A percentile compares a stretch with the other conserved stretches of the same genome.
Evolutionary conservation across 2,329 filamentous ascomycete species (phyloP).

Genomic region (Hypoxylon sp.): DNA sequence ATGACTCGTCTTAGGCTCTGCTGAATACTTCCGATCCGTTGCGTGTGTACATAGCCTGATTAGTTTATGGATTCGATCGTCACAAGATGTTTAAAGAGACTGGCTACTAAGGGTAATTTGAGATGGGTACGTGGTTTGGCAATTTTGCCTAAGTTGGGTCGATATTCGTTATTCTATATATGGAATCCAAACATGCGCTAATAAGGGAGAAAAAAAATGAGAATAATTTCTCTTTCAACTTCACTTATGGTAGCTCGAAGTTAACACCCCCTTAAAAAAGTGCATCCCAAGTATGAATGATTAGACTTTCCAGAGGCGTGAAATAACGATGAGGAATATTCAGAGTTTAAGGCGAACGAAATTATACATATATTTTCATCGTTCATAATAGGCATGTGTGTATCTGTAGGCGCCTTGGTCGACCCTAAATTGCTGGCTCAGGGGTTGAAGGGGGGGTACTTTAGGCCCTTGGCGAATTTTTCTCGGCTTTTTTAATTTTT

Average conservation of each 20-base stretch:
- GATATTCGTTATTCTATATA: slow-evolving; percentile 19
- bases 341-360: neutral
- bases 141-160: slow-evolving; percentile 40
- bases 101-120: slow-evolving; percentile 33
- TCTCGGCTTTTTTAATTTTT: slow-evolving; percentile 11
- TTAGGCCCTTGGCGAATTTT: slow-evolving; percentile 27
- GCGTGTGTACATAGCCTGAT: slow-evolving; percentile 34
- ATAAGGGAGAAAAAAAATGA: slow-evolving; percentile 1
- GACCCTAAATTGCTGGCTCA: slow-evolving; percentile 17
- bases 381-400: slow-evolving; percentile 6
- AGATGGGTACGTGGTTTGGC: neutral
- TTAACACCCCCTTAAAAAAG: neutral
- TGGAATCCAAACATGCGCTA: slow-evolving; percentile 10
- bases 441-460: neutral
- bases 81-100: slow-evolving; percentile 14
- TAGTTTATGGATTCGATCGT: slow-evolving; percentile 20
- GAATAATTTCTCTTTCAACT: neutral
- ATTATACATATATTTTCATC: neutral
- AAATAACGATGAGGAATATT: neutral
- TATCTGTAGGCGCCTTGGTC: slow-evolving; percentile 10
- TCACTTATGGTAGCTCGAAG: neutral
- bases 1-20: slow-evolving; percentile 35
- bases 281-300: neutral
- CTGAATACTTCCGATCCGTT: slow-evolving; percentile 29
- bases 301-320: neutral